Base-by-base conservation (phyloP, 805 yeast species). In the Scheffersomyces coipomensis region DNA sequence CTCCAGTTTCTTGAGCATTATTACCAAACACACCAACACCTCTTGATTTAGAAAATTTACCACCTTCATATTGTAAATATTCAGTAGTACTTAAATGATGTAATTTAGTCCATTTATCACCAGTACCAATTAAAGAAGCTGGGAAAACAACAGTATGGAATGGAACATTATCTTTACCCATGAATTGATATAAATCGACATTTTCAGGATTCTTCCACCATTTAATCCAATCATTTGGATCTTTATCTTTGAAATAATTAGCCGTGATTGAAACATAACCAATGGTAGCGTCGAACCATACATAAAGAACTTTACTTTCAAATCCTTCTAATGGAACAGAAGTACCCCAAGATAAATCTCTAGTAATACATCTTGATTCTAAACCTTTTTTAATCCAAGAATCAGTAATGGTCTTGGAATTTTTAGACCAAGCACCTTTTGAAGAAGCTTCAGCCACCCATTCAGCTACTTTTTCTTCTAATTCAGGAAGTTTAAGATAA, bases 81-180 rank as follows among this genome's bases (percentile, higher is more conserved):
- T 91, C 99, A 10, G 99, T 93, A 33, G 99, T 90, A 60, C 82
- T 86, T 51, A 93, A 68, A 64, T 90, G 96, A 56, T 88, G 87
- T 51, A 90, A 74, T 79, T 79, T 83, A 43, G 97, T 89, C 98
- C 98, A 93, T 34, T 73, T 56, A 41, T 91, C 91, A 15, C 75
- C 66, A 13, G 99, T 90, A 62, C 98, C 99, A 33, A 93, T 68
- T 66, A 83, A 85, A 19, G 95, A 70, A 31, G 95, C 83, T 44
- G 99, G 99, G 88, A 91, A 93, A 40, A 93, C 95, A 40, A 93
- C 99, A 1, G 97, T 85, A 62, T 93, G 99, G 88, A 93, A 93
- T 23, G 98, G 97, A 55, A 90, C 97, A 59, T 93, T 93, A 66
- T 93, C 99, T 64, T 93, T 93, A 66, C 99, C 99, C 99, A 93